Evolutionary conservation across 208 protist genomes (phyloP).

Genomic region (Leishmania lainsoni): DNA sequence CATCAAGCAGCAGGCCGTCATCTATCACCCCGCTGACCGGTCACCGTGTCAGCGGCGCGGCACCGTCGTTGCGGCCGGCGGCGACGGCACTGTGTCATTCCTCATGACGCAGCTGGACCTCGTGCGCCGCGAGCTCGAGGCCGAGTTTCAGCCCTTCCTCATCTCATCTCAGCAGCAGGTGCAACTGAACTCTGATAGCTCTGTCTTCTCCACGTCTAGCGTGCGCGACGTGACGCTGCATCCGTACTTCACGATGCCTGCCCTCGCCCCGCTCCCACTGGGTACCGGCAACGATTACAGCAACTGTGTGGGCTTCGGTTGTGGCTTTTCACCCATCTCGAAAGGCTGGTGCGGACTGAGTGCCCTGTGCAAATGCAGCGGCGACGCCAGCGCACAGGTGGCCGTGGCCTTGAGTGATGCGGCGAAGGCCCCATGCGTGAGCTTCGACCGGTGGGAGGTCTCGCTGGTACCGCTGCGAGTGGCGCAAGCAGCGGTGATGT

Average conservation of each 20-base stretch:
- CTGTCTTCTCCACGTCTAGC: background rate
- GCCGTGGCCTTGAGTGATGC: slow-evolving; percentile 40
- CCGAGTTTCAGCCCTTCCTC: slow-evolving; percentile 26
- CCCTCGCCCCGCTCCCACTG: slow-evolving; percentile 71
- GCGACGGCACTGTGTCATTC: slow-evolving; percentile 86
- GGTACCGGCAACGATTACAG: slow-evolving; percentile 89
- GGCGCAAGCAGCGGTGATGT: slow-evolving; percentile 31
- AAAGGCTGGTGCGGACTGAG: slow-evolving; percentile 15
- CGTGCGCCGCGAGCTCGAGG: slow-evolving; percentile 54
- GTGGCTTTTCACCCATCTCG: slow-evolving; percentile 38
- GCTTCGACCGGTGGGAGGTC: slow-evolving; percentile 80
- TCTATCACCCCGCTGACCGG: slow-evolving; percentile 22
- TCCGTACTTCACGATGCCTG: slow-evolving; percentile 58
- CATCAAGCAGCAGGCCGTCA: slow-evolving; percentile 71
- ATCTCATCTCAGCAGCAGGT: background rate
- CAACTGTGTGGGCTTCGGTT: slow-evolving; percentile 79
- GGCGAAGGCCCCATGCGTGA: slow-evolving; percentile 47
- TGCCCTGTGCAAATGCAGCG: slow-evolving; percentile 18
- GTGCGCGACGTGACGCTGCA: background rate
- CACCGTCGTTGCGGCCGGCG: slow-evolving; percentile 80
- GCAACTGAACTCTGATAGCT: background rate
- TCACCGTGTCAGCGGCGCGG: slow-evolving; percentile 42
- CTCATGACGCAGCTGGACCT: slow-evolving; percentile 71
- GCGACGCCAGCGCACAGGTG: slow-evolving; percentile 37
- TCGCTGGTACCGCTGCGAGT: slow-evolving; percentile 61